These are phyloP conservation scores for Penicillium sp. DNA, from an alignment of 2,329 filamentous ascomycete genomes.

Conservation along the genomic window DNA sequence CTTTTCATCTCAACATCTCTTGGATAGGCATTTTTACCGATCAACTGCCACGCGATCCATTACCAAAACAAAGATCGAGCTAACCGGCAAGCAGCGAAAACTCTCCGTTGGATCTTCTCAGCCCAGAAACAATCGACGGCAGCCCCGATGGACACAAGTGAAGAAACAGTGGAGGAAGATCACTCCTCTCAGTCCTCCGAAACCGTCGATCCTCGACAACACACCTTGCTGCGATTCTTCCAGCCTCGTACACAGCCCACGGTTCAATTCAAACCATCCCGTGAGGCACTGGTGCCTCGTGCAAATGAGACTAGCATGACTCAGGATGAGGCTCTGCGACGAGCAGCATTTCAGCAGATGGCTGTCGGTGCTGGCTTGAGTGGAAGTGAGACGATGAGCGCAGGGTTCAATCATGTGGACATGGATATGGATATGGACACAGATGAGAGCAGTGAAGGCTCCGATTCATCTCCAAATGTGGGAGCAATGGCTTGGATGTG, in stretches of 20 bases:
- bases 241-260: conserved; percentile 24
- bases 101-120: conserved; percentile 43
- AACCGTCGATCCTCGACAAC: conserved; percentile 39
- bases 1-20: background rate
- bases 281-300: conserved; percentile 22
- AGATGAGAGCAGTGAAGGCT: conserved; percentile 21
- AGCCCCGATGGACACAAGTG: conserved; percentile 15
- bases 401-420: conserved; percentile 21
- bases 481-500: conserved; percentile 35
- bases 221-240: conserved; percentile 43
- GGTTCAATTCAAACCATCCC: conserved; percentile 18
- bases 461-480: conserved; percentile 19
- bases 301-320: conserved; percentile 20
- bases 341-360: conserved; percentile 17
- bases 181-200: conserved; percentile 24
- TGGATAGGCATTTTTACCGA: background rate
- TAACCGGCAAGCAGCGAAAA: conserved; percentile 38
- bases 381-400: conserved; percentile 24
- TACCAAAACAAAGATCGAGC: background rate
- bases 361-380: conserved; percentile 16
- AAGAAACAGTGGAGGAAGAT: conserved; percentile 29
- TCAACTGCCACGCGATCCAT: background rate
- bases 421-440: conserved; percentile 32
- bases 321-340: conserved; percentile 20
- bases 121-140: conserved; percentile 31